Base-by-base conservation (phyloP, 2,329 filamentous ascomycete genomes). In the Annulohypoxylon truncatum region DNA sequence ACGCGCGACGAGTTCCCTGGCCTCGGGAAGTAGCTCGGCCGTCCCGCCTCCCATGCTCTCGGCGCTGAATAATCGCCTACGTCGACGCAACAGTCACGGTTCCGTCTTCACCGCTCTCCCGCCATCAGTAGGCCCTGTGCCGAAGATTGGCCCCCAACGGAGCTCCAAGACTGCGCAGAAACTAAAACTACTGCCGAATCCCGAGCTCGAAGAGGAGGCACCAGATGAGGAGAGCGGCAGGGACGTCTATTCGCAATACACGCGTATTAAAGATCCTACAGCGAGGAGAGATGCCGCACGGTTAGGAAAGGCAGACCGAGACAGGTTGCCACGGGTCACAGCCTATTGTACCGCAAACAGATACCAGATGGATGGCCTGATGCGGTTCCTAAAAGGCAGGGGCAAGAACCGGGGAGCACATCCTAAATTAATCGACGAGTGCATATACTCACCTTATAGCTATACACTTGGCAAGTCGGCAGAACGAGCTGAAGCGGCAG, bases 191-290 rank as follows among this genome's bases (percentile, higher is more conserved):
- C 83, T 99, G 13, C 96, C 96, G 0, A 96, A 96, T 75, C 94
- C 94, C 0, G 92, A 96, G 64, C 85, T 93, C 46, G 92, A 87
- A 24, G 92, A 94, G 44, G 89, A 84, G 15, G 66, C 57, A 72
- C 84, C 70, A 5, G 94, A 98, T 67, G 95, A 97, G 75, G 95
- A 97, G 79, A 96, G 93, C 74, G 94, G 94, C 8, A 86, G 94
- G 69, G 96, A 99, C 77, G 96, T 99, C 29, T 99, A 99, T 81
- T 95, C 94, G 24, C 96, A 99, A 78, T 98, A 97, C 78, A 97
- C 95, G 7, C 88, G 96, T 46, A 99, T 99, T 81, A 98, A 98
- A 79, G 96, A 99, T 76, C 94, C 95, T 0, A 97, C 91, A 0
- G 96, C 96, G 7, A 85, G 96, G 67, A 88, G 96, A 74, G 95